Percentiles rank a stretch among this genome's conserved stretches.
Conservation (phyloP, 306 rosid species). For the Dalbergia cultrata region DNA sequence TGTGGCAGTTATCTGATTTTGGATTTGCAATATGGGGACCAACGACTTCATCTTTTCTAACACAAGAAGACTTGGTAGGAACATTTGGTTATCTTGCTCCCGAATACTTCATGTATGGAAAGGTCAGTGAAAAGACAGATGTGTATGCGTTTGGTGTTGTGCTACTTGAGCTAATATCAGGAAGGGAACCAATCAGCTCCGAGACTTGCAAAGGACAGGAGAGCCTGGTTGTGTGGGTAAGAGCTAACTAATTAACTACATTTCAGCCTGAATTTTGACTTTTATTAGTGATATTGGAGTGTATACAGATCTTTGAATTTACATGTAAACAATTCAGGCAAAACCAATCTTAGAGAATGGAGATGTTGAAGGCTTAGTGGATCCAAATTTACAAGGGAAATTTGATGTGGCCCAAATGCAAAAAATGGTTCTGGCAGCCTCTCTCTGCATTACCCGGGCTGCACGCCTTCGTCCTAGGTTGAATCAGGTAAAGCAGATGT, state of each 20-base stretch:
- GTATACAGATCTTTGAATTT: no score
- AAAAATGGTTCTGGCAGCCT: conserved; percentile 82
- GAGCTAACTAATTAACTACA: conserved; percentile 40
- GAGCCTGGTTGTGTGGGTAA: conserved; percentile 94
- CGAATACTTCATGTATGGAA: conserved; percentile 97
- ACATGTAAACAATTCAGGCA: conserved; percentile 58
- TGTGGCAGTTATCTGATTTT: conserved; percentile 84
- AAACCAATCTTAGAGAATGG: conserved; percentile 78
- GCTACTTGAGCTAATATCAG: conserved; percentile 89
- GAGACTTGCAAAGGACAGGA: conserved; percentile 69
- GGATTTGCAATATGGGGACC: conserved; percentile 97
- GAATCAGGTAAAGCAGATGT: conserved; percentile 60
- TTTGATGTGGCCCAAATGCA: conserved; percentile 66
- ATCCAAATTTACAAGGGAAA: conserved; percentile 76
- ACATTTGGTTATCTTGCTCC: conserved; percentile 99
- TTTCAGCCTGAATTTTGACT: conserved; percentile 28
- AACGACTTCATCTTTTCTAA: conserved; percentile 60
- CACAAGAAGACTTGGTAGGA: conserved; percentile 75
- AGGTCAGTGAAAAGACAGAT: conserved; percentile 90
- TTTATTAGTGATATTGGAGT: no score
- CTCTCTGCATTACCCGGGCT: conserved; percentile 72
- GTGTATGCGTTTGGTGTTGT: conserved; percentile 95
- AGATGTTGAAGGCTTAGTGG: conserved; percentile 62
- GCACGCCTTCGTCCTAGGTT: conserved; percentile 84
- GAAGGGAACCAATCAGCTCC: conserved; percentile 73